Evolutionary conservation across 805 yeast species (phyloP).

Genomic region (Jamesozyma gamospora): DNA sequence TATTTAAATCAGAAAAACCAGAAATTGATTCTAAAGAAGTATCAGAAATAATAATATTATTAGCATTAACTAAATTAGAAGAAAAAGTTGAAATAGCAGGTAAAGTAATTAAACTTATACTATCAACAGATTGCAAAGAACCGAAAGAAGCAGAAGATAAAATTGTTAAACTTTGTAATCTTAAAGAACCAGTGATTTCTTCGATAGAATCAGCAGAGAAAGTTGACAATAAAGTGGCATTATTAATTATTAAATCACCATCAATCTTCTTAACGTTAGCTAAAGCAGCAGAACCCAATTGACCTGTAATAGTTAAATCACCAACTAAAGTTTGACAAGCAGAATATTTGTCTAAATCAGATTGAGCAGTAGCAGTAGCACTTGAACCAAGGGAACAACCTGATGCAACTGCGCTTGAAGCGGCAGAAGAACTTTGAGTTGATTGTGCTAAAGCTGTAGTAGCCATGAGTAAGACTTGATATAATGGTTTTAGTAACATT

Average conservation of each 20-base stretch:
- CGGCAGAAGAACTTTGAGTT: conserved; percentile 8
- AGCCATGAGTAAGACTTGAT: conserved; percentile 40
- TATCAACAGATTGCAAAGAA: conserved; percentile 67
- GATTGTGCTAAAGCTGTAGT: conserved; percentile 35
- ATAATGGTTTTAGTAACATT: conserved; percentile 48
- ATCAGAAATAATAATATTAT: conserved; percentile 59
- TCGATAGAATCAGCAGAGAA: conserved; percentile 72
- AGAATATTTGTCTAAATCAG: conserved; percentile 63
- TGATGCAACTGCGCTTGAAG: conserved; percentile 40
- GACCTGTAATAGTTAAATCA: conserved; percentile 60
- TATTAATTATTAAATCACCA: conserved; percentile 62
- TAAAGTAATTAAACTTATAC: conserved; percentile 69
- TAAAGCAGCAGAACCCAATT: conserved; percentile 51
- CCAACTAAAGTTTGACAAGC: conserved; percentile 76
- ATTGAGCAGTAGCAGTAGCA: conserved; percentile 67
- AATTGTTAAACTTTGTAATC: conserved; percentile 52
- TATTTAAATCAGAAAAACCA: conserved; percentile 42
- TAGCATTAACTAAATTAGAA: conserved; percentile 65
- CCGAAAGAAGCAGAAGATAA: conserved; percentile 66
- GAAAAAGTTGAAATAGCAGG: conserved; percentile 70
- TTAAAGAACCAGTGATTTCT: conserved; percentile 63
- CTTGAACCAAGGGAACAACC: conserved; percentile 47
- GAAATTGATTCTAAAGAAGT: conserved; percentile 58
- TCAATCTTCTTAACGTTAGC: conserved; percentile 66
- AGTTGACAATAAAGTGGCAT: conserved; percentile 51